These are phyloP conservation scores for Penicillium sp. DNA, from an alignment of 2,329 filamentous ascomycete species.

Conservation along the genomic window DNA sequence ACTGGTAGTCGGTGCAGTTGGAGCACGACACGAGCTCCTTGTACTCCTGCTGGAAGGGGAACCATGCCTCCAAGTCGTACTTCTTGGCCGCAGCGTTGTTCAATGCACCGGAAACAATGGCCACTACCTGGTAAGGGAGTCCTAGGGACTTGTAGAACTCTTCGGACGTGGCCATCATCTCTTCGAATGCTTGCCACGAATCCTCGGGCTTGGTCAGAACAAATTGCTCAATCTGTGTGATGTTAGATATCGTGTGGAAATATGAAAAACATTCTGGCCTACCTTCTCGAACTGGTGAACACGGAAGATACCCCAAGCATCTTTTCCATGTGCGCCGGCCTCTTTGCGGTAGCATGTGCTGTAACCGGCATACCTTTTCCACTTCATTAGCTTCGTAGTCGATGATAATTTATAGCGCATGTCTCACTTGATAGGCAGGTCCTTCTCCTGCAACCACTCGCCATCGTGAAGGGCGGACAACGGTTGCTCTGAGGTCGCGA, in stretches of 20 bases:
- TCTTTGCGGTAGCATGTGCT: slow-evolving; percentile 95
- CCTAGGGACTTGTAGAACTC: slow-evolving; percentile 90
- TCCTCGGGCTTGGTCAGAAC: slow-evolving; percentile 77
- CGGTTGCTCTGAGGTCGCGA: slow-evolving; percentile 88
- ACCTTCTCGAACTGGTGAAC: slow-evolving; percentile 97
- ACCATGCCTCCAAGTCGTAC: slow-evolving; percentile 93
- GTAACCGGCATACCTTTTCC: slow-evolving; percentile 67
- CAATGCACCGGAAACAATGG: slow-evolving; percentile 91
- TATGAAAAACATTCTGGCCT: slow-evolving; percentile 2
- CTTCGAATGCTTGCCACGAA: slow-evolving; percentile 87
- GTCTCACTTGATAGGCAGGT: slow-evolving; percentile 79
- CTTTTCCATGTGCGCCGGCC: slow-evolving; percentile 82
- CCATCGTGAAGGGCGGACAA: slow-evolving; percentile 88
- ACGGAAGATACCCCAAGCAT: slow-evolving; percentile 97
- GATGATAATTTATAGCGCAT: neutral
- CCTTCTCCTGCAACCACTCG: slow-evolving; percentile 81
- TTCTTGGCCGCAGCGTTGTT: slow-evolving; percentile 91
- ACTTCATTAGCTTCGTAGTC: slow-evolving; percentile 8
- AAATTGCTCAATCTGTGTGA: slow-evolving; percentile 64
- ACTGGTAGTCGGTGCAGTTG: slow-evolving; percentile 98
- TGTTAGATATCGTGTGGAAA: neutral
- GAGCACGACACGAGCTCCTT: slow-evolving; percentile 97
- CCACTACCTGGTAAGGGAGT: slow-evolving; percentile 84
- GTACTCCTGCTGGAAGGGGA: slow-evolving; percentile 93
- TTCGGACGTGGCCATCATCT: slow-evolving; percentile 86